Evolutionary conservation across 768 basidiomycete genomes (phyloP), one percentile per base, ranked within the genome.

Genomic region (Boletus vinaceobasis): DNA sequence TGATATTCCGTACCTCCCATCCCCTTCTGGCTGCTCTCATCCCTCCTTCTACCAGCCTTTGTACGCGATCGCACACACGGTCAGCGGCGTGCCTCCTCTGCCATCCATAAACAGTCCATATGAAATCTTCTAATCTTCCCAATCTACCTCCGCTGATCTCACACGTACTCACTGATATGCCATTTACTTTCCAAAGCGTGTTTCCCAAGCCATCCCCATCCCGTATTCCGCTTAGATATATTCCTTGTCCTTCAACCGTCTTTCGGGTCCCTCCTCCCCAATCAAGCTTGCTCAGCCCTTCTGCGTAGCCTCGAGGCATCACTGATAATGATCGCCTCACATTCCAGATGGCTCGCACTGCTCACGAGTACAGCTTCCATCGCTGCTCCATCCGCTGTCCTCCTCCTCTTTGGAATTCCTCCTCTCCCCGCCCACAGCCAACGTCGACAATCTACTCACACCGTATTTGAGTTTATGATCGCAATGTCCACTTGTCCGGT

Each of bases 221-320:
- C 31, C 54, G 37, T 42, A 27, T 36, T 13, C 33, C 50, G 43
- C 37, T 49, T 42, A 49, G 48, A 49, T 49, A 49, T 49, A 49
- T 50, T 10, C 10, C 26, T 35, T 32, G 29, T 37, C 47, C 17
- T 27, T 2, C n/a, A 6, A 48, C 35, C 26, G 2, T 47, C 32
- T 2, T 3, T 35, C 26, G 61, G 60, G 29, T 15, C 57, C 4
- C 5, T 48, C 42, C 21, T 67, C 60, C 68, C 50, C 33, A 46
- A 69, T 55, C 2, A 9, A 59, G 55, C 26, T 2, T 23, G 0
- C 60, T 65, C 56, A 11, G 48, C 17, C 29, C 32, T 7, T 19
- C 21, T 57, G 37, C 48, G 32, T 43, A 15, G 57, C 66, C 66
- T 68, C 61, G 59, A 70, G 68, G 66, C 60, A 67, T 67, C 65